A percentile compares a stretch with the other conserved stretches of the same genome.
Conservation (phyloP, 2,329 filamentous ascomycete species). For the Claviceps citrina region DNA sequence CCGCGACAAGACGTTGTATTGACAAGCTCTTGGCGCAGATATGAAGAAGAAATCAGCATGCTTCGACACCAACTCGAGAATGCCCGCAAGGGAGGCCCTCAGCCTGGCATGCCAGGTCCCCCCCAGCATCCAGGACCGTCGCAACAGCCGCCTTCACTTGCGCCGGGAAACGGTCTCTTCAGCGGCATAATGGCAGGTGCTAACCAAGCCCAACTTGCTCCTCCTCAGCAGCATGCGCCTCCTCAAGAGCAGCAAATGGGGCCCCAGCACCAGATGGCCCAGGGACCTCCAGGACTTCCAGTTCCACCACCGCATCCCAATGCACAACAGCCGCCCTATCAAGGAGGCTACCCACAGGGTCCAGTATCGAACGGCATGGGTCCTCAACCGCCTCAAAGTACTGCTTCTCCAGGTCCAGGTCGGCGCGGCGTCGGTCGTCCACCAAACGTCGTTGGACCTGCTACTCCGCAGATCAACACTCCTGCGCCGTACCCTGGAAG, state of each 20-base stretch:
- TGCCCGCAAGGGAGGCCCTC: constrained; percentile 47
- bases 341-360: constrained; percentile 48
- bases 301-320: constrained; percentile 43
- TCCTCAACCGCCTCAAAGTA: constrained; percentile 67
- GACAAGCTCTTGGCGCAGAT: constrained; percentile 37
- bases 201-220: constrained; percentile 68
- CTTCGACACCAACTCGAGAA: constrained; percentile 77
- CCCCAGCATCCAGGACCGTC: constrained; percentile 64
- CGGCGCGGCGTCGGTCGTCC: constrained; percentile 57
- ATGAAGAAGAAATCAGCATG: constrained; percentile 78
- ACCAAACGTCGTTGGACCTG: constrained; percentile 48
- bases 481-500: constrained; percentile 74
- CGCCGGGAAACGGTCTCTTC: constrained; percentile 83
- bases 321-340: constrained; percentile 57
- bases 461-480: constrained; percentile 83
- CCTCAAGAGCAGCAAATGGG: constrained; percentile 47
- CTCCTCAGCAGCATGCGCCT: constrained; percentile 54
- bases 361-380: constrained; percentile 56
- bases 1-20: constrained; percentile 2
- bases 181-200: constrained; percentile 89
- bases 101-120: constrained; percentile 47
- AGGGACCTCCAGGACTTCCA: constrained; percentile 54
- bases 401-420: constrained; percentile 71
- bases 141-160: constrained; percentile 76
- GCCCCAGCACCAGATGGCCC: constrained; percentile 44